Base-by-base conservation (phyloP, 2,329 filamentous ascomycete species). In the Fusarium proliferatum region DNA sequence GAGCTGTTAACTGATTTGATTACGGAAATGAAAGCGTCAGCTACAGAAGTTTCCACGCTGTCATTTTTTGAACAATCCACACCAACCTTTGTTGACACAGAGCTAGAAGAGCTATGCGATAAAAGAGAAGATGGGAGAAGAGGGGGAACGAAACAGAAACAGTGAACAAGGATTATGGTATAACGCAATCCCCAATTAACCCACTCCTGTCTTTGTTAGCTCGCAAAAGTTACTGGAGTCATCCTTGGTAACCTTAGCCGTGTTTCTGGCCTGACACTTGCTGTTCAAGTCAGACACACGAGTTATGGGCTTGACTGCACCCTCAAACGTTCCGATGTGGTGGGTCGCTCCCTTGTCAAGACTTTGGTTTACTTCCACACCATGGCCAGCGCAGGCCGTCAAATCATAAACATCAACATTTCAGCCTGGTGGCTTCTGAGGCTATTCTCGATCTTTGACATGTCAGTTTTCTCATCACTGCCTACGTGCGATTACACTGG, bases 241-340 rank as follows among this genome's bases (percentile, higher is more conserved):
- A 61, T 63, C 41, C 57, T 46, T 61, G 58, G 45, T 61, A 52
- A 28, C 28, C 56, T 52, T 45, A 43, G 61, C 49, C 61, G 49
- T 49, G 38, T 48, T 69, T 71, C 69, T 76, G 61, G 59, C 56
- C 61, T 52, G 59, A 71, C 62, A 61, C 46, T 67, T 49, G 34
- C 39, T 74, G 62, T 49, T 58, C 59, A 66, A 48, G 43, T 13
- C 51, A 66, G 30, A 67, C 33, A 67, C 62, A 63, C 33, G 45
- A 60, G 57, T 48, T 60, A 70, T 70, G 42, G 56, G 46, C 58
- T 60, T 52, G 63, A 59, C 73, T 64, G 64, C 48, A 72, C 61
- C 67, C 62, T 55, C 48, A 43, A 43, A n/a, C 46, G 52, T 62
- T 57, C 45, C 56, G 61, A 30, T 63, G 34, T 23, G 30, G 65